Conservation (phyloP, 805 yeast species). For the Candida rishiriensis region DNA sequence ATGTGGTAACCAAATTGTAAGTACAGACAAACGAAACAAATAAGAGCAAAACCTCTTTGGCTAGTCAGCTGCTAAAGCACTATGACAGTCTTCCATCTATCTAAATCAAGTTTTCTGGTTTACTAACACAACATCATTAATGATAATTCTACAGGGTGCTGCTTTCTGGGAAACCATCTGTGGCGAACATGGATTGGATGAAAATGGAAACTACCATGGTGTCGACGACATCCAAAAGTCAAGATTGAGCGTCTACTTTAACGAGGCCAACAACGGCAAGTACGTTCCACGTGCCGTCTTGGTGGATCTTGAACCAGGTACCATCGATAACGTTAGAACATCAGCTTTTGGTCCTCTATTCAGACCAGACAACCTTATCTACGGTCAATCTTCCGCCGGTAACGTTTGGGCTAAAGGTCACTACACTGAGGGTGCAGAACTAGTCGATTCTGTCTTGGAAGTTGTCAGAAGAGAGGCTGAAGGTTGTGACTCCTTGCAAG, state of each 20-base stretch:
- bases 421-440: slow-evolving; percentile 95
- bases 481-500: slow-evolving; percentile 88
- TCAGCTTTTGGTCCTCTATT: slow-evolving; percentile 81
- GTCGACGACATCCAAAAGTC: slow-evolving; percentile 45
- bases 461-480: slow-evolving; percentile 92
- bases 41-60: too few species aligned
- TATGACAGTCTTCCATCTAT: background rate
- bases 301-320: slow-evolving; percentile 92
- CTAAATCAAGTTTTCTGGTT: background rate
- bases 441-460: slow-evolving; percentile 85
- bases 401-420: slow-evolving; percentile 97
- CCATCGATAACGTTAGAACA: slow-evolving; percentile 78
- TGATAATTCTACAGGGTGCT: slow-evolving; percentile 52
- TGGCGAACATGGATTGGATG: slow-evolving; percentile 80
- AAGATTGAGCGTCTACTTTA: slow-evolving; percentile 74
- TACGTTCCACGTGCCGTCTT: slow-evolving; percentile 92
- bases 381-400: slow-evolving; percentile 91
- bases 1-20: slow-evolving; percentile 95
- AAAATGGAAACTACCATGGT: slow-evolving; percentile 69
- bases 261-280: slow-evolving; percentile 81
- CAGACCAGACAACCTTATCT: slow-evolving; percentile 88
- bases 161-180: slow-evolving; percentile 93
- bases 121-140: slow-evolving; percentile 9
- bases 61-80: too few species aligned
- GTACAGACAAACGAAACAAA: slow-evolving; percentile 24